These are phyloP conservation scores for Trichoderma hamatum DNA, from an alignment of 2,329 filamentous ascomycete genomes.

Conservation along the genomic window DNA sequence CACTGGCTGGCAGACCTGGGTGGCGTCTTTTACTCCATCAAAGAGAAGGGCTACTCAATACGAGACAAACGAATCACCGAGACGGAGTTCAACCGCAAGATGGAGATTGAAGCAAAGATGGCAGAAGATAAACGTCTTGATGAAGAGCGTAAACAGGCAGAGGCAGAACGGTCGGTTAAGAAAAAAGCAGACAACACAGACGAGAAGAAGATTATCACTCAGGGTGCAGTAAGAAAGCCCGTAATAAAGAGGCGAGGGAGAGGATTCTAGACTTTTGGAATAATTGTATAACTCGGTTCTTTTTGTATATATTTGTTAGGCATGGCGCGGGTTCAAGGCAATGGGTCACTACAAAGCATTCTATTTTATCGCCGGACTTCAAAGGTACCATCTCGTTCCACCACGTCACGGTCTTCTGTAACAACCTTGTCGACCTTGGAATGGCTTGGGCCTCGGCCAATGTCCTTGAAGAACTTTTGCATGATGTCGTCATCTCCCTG, in stretches of 20 bases:
- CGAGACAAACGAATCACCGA: constrained; percentile 86
- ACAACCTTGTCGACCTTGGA: constrained; percentile 77
- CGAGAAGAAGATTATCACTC: constrained; percentile 62
- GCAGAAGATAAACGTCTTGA: constrained; percentile 76
- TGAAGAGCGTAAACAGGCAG: constrained; percentile 57
- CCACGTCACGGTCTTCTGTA: constrained; percentile 64
- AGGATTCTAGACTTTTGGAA: constrained; percentile 47
- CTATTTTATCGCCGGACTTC: constrained; percentile 49
- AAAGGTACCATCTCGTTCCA: constrained; percentile 71
- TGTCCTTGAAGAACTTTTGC: constrained; percentile 70
- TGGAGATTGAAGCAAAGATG: constrained; percentile 94
- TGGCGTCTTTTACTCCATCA: constrained; percentile 95
- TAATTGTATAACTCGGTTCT: background rate
- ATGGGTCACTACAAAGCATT: background rate
- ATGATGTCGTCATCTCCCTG: constrained; percentile 72
- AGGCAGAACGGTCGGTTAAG: constrained; percentile 49
- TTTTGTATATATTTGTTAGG: constrained; percentile 6
- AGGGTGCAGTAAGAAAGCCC: constrained; percentile 65
- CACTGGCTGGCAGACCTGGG: constrained; percentile 97
- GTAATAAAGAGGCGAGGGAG: constrained; percentile 59
- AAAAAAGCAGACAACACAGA: constrained; percentile 43
- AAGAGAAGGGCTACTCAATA: constrained; percentile 94
- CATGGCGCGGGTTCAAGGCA: constrained; percentile 1
- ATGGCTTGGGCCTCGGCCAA: constrained; percentile 72
- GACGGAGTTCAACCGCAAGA: constrained; percentile 86